Percentiles rank a stretch among this genome's conserved stretches.
Conservation (phyloP, 768 basidiomycete genomes). For the Xerocomus brunneocitrinus region DNA sequence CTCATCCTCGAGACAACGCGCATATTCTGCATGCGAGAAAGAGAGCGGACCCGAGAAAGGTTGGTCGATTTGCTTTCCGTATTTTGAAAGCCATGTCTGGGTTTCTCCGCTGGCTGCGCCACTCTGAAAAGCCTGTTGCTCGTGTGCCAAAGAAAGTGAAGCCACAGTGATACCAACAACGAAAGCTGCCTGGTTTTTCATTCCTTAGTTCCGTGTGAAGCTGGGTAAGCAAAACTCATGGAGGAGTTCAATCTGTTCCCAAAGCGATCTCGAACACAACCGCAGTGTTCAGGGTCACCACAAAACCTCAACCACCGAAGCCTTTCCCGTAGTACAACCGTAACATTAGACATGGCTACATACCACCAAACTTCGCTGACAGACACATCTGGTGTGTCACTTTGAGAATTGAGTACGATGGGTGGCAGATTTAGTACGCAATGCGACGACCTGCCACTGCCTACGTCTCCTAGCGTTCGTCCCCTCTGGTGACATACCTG, state of each 20-base stretch:
- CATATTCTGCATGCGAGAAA: constrained; percentile 79
- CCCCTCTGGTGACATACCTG: constrained; percentile 31
- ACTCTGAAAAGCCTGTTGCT: constrained; percentile 13
- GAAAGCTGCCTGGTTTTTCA: no score
- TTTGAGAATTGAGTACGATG: constrained; percentile 10
- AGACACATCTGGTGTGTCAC: no score
- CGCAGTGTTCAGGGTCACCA: no score
- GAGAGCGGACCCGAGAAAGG: constrained; percentile 75
- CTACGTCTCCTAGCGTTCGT: constrained; percentile 38
- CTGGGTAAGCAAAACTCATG: no score
- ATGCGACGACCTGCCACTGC: constrained; percentile 45
- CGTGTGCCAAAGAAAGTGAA: not conserved
- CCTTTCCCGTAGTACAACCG: no score
- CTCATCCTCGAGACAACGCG: constrained; percentile 22
- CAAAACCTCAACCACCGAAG: no score
- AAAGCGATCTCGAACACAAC: no score
- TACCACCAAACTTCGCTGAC: no score
- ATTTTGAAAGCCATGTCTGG: constrained; percentile 63
- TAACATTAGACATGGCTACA: no score
- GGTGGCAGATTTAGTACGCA: constrained; percentile 31
- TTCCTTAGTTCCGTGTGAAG: no score
- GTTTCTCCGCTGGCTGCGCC: not conserved
- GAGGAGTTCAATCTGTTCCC: no score
- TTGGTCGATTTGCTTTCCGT: constrained; percentile 70
- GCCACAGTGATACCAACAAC: not conserved